A percentile compares a stretch with the other conserved stretches of the same genome.
phyloP scores from a whole-genome alignment of 495 filamentous ascomycete species.

The Neurospora sp. region DNA sequence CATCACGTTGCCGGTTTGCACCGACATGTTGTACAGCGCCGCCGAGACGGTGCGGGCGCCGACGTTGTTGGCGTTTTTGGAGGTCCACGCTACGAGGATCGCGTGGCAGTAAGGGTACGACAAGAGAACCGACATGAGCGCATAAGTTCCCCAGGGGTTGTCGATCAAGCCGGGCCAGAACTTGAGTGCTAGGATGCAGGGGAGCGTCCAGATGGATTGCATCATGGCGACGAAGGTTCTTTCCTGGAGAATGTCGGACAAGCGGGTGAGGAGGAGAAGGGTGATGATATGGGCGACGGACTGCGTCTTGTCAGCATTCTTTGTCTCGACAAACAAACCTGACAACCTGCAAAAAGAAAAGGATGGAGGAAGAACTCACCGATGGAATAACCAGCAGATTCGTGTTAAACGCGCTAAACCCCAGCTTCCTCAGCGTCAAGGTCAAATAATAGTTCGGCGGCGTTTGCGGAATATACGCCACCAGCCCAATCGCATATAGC shows the following conservation, averaged over 20 bases:
- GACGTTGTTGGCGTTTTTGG: constrained; percentile 57
- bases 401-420: constrained; percentile 57
- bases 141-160: constrained; percentile 42
- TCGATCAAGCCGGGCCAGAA: constrained; percentile 14
- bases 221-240: constrained; percentile 43
- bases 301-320: constrained; percentile 29
- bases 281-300: constrained; percentile 36
- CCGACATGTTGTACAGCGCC: constrained; percentile 42
- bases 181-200: constrained; percentile 41
- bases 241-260: constrained; percentile 50
- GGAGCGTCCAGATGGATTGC: constrained; percentile 48
- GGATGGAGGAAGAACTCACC: constrained; percentile 1
- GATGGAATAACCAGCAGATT: constrained; percentile 63
- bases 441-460: constrained; percentile 54
- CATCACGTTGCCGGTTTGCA: constrained; percentile 9
- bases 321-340: background rate
- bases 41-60: constrained; percentile 57
- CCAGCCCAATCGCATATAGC: constrained; percentile 54
- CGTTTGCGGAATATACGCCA: constrained; percentile 46
- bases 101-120: constrained; percentile 35
- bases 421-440: constrained; percentile 47
- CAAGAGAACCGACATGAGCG: constrained; percentile 42
- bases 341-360: too few species aligned
- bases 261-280: constrained; percentile 39
- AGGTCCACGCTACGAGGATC: constrained; percentile 55